Evolutionary conservation across 2,329 filamentous ascomycete species (phyloP).

Genomic region (Pseudofabraea citricarpa): DNA sequence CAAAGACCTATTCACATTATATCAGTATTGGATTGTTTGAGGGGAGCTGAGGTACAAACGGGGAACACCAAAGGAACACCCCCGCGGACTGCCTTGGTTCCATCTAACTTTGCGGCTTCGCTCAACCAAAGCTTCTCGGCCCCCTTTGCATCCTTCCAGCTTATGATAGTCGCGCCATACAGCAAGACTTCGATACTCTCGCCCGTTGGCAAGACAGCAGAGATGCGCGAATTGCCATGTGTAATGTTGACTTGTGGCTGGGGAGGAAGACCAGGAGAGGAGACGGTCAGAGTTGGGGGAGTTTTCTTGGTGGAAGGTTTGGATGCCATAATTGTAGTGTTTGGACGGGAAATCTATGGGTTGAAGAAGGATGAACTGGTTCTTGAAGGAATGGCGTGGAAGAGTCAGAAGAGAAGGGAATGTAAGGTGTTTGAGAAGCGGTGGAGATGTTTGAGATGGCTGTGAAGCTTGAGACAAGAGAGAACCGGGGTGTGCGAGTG

Average conservation of each 20-base stretch:
- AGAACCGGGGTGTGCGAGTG: not conserved
- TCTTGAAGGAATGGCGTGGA: no score
- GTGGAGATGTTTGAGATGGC: no score
- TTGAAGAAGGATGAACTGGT: no score
- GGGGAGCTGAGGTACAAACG: conserved; percentile 45
- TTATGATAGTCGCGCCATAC: conserved; percentile 87
- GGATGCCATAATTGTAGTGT: no score
- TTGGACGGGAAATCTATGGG: no score
- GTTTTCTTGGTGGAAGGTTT: conserved; percentile 2
- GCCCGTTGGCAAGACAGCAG: conserved; percentile 77
- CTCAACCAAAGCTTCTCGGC: conserved; percentile 85
- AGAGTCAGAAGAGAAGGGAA: no score
- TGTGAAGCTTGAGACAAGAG: not conserved
- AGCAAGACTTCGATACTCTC: conserved; percentile 83
- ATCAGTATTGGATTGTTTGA: not conserved
- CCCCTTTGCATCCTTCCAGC: conserved; percentile 80
- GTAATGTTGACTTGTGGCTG: conserved; percentile 72
- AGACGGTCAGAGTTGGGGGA: conserved; percentile 2
- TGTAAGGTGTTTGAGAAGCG: no score
- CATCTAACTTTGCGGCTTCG: conserved; percentile 74
- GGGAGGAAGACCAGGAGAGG: conserved; percentile 63
- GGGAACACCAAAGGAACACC: conserved; percentile 93
- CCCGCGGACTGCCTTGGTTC: conserved; percentile 83
- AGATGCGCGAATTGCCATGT: conserved; percentile 65
- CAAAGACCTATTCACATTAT: conserved; percentile 63